Percentiles rank a stretch among this genome's conserved stretches.
Evolutionary conservation across 495 filamentous ascomycete genomes (phyloP).

Genomic region (Talaromyces trachyspermus): DNA sequence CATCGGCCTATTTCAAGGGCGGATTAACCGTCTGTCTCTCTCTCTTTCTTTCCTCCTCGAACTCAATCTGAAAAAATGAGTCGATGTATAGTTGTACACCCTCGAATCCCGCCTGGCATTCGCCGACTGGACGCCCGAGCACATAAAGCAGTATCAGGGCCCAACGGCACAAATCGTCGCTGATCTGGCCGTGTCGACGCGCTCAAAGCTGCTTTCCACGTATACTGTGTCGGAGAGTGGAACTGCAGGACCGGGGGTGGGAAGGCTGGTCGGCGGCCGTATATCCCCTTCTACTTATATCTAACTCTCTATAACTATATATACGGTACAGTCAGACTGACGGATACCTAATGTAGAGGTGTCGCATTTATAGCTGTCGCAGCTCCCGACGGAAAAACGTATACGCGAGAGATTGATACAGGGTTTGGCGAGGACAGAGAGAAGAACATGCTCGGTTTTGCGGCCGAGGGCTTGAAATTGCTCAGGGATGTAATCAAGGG

Average conservation of each 20-base stretch:
- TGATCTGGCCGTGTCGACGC: constrained; percentile 47
- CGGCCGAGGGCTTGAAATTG: constrained; percentile 46
- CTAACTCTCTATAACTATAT: neutral
- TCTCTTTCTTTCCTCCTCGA: neutral
- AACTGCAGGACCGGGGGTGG: constrained; percentile 57
- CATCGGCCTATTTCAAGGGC: constrained; percentile 49
- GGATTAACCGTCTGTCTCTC: constrained; percentile 42
- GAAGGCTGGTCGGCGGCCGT: constrained; percentile 50
- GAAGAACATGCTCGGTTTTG: constrained; percentile 56
- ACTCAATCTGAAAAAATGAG: neutral
- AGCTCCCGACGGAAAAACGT: constrained; percentile 32
- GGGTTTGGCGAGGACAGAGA: constrained; percentile 43
- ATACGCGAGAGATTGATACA: constrained; percentile 47
- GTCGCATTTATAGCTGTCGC: constrained; percentile 54
- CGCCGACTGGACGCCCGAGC: constrained; percentile 52
- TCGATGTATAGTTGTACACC: constrained; percentile 50
- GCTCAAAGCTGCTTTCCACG: constrained; percentile 42
- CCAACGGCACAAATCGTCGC: constrained; percentile 50
- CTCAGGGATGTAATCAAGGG: constrained; percentile 48
- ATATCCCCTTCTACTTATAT: constrained; percentile 21
- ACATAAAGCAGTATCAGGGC: constrained; percentile 43
- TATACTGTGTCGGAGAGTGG: constrained; percentile 54
- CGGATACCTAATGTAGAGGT: constrained; percentile 27
- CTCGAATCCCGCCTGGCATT: constrained; percentile 51
- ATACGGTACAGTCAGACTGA: neutral